A percentile compares a stretch with the other conserved stretches of the same genome.
Evolutionary conservation across 192 early-diverging fungal species (phyloP).

Genomic region (Entophlyctis helioformis): DNA sequence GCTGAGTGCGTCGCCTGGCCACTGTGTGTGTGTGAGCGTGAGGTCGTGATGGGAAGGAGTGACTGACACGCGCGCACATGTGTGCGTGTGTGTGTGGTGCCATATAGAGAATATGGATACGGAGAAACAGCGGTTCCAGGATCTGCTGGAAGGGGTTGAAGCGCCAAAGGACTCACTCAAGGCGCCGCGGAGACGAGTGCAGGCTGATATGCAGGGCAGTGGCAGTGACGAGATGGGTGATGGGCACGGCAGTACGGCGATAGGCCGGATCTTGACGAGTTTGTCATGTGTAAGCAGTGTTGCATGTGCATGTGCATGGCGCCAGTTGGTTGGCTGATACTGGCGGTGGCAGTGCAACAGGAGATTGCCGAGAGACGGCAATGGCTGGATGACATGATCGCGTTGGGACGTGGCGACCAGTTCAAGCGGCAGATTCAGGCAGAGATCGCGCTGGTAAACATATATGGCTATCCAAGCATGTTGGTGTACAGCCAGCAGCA

Average conservation of each 20-base stretch:
- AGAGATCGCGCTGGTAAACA: constrained; percentile 24
- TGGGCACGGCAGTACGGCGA: constrained; percentile 1
- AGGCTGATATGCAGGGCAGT: not conserved
- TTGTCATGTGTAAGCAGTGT: constrained; percentile 22
- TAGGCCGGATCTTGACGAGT: constrained; percentile 31
- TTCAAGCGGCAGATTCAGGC: constrained; percentile 24
- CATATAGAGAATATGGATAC: constrained; percentile 11
- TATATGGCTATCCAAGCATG: not conserved
- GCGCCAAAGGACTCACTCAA: not conserved
- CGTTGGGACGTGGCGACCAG: constrained; percentile 24
- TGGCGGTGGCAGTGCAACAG: constrained; percentile 13
- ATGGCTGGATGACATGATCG: constrained; percentile 40
- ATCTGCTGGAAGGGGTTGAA: constrained; percentile 11
- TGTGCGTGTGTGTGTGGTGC: not conserved
- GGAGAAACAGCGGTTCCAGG: constrained; percentile 17
- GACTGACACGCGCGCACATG: not conserved
- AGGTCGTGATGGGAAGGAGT: not conserved
- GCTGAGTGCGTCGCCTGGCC: constrained; percentile 1
- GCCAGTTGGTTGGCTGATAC: constrained; percentile 1
- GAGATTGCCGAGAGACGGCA: constrained; percentile 34
- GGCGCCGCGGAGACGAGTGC: not conserved
- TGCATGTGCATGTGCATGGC: not conserved
- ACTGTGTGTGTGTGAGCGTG: not conserved
- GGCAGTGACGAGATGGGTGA: constrained; percentile 1
- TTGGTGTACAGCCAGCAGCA: not conserved